phyloP scores from a whole-genome alignment of 192 early-diverging fungal genomes.

The Podila clonocystis region DNA sequence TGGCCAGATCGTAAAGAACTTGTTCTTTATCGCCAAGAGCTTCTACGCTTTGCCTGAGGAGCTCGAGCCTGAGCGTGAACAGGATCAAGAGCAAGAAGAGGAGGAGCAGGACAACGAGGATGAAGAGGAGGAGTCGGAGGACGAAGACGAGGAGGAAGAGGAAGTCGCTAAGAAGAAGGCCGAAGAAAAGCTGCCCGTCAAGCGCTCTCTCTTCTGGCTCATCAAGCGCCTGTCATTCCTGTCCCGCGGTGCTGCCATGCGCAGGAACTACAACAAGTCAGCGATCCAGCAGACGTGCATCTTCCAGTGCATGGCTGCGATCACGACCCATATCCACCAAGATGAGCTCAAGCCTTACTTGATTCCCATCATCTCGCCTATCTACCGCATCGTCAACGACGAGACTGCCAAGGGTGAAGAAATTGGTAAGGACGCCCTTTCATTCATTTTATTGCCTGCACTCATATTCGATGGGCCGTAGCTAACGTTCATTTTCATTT shows the following conservation, averaged over 20 bases:
- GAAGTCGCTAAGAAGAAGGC: conserved; percentile 34
- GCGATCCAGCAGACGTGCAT: conserved; percentile 74
- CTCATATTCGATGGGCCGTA: too few relatives aligned
- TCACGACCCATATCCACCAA: conserved; percentile 71
- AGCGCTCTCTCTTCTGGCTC: conserved; percentile 66
- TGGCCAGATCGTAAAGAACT: conserved; percentile 92
- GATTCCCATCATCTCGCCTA: conserved; percentile 74
- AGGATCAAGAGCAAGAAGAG: conserved; percentile 27
- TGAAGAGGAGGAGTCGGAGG: conserved; percentile 48
- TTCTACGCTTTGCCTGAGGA: conserved; percentile 58
- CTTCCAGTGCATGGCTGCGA: conserved; percentile 95
- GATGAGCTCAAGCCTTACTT: conserved; percentile 71
- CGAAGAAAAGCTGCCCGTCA: conserved; percentile 27
- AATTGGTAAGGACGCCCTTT: conserved; percentile 59
- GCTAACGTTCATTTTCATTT: background rate
- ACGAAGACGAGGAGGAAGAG: conserved; percentile 41
- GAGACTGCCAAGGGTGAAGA: conserved; percentile 70
- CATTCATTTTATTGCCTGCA: background rate
- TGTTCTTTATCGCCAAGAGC: conserved; percentile 90
- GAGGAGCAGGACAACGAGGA: conserved; percentile 54
- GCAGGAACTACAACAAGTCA: conserved; percentile 45
- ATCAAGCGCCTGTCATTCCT: conserved; percentile 72
- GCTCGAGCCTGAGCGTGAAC: conserved; percentile 43
- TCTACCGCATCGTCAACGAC: conserved; percentile 85
- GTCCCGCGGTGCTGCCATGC: conserved; percentile 66